Evolutionary conservation across 1,284 basidiomycete species (phyloP), one percentile per base, ranked within the genome.

Genomic region (Marasmius fiardii): DNA sequence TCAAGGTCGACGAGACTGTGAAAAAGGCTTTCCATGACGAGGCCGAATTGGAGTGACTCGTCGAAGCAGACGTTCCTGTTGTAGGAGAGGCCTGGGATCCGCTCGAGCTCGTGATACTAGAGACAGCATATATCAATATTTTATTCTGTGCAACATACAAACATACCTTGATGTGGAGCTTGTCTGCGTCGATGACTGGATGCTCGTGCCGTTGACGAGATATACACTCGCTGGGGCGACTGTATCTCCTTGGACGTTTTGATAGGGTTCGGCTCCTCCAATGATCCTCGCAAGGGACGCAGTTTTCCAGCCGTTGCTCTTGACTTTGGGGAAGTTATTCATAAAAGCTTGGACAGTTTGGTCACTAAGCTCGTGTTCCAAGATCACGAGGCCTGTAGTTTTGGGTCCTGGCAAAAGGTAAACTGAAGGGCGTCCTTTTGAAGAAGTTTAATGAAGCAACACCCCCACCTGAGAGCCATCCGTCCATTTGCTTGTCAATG

Each of bases 311-410:
- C 83, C 84, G 59, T 85, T 84, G 12, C 74, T 60, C 54, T 75
- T 72, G 65, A 93, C 84, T 43, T 81, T 58, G 3, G 87, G 83
- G 68, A 80, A 94, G 12, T 82, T 78, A 52, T 76, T 71, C 12
- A 90, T 86, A 73, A 93, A 95, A 6, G 82, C 81, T 47, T 77
- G 67, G 39, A 93, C 83, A 21, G 87, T 77, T 56, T 75, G 65
- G 47, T 81, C 72, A 18, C 76, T 80, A n/a, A 88, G 72, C 69
- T 95, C 93, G 71, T 96, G 93, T 71, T 95, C 89, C 60, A 95
- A 79, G 58, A 92, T 78, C 62, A 94, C 79, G 18, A 94, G 78
- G 34, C 93, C 93, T 8, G 87, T 85, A 10, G 68, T 70, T 67
- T 92, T 90, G 49, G 86, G 74, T 44, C 85, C 85, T 78, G 49